Evolutionary conservation across 2,329 filamentous ascomycete species (phyloP), one percentile per base, ranked within the genome.

Genomic region (Phialocephala sp.): DNA sequence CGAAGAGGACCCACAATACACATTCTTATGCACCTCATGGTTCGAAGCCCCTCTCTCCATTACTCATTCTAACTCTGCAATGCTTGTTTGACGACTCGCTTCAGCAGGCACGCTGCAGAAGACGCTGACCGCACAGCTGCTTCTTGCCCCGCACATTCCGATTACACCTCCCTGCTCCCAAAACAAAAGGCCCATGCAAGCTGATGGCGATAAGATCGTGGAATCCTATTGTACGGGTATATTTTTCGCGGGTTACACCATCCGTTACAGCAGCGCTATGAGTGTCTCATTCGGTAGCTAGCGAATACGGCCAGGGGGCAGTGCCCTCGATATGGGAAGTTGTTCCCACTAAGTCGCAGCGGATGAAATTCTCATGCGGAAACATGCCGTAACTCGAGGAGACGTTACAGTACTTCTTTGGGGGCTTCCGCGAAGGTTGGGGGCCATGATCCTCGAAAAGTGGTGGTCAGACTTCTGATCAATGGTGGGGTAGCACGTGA

Each of bases 401-500:
- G n/a, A 50, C 43, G 15, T 9, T 45, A 45, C 43, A 45, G 37
- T 4, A 41, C 15, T 41, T 41, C 15, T 18, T 32, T 32, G 27
- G 27, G 27, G 27, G 27, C 27, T 32, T 32, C 3, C 27, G 3
- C 3, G 27, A 32, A 8, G n/a, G 41, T 43, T 43, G 41, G 41
- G 41, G 41, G 41, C 41, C n/a, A 43, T 14, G 15, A 43, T 32
- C 15, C 41, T 43, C 8, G 22, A 50, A n/a, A 50, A 50, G 45
- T 50, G 45, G 45, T n/a, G 45, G 45, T 50, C 45, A 50, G 12
- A 22, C 45, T 24, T n/a, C n/a, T 24, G 9, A n/a, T 20, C 6
- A n/a, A 11, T 24, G 20, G 45, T 50, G 45, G 45, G 45, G 45
- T 50, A 24, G 22, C 45, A 50, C n/a, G 45, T 50, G 45, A 50